These are phyloP conservation scores for Yamadazyma jaroonii DNA, from an alignment of 1,139 yeast genomes.

Conservation along the genomic window DNA sequence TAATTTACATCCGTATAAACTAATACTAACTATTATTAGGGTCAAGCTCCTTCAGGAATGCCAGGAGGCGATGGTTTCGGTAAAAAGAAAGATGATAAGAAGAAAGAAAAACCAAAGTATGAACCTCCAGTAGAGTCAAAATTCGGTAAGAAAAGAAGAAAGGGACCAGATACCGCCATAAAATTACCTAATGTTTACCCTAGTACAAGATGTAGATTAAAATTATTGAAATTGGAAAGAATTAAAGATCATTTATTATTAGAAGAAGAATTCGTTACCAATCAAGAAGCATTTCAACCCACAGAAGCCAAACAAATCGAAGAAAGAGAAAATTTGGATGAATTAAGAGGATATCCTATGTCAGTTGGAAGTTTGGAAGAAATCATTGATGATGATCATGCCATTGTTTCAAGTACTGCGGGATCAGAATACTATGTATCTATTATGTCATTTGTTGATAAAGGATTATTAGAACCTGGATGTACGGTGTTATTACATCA, in stretches of 20 bases:
- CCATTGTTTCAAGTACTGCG: slow-evolving; percentile 92
- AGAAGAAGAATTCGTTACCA: slow-evolving; percentile 95
- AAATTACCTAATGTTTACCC: slow-evolving; percentile 90
- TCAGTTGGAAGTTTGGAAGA: slow-evolving; percentile 96
- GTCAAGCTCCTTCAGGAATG: slow-evolving; percentile 80
- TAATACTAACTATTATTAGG: slow-evolving; percentile 33
- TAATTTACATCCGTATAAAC: not conserved
- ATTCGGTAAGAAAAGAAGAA: slow-evolving; percentile 85
- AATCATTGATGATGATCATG: slow-evolving; percentile 97
- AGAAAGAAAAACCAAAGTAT: slow-evolving; percentile 87
- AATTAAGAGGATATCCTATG: slow-evolving; percentile 95
- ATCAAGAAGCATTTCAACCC: slow-evolving; percentile 93
- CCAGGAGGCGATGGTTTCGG: slow-evolving; percentile 54
- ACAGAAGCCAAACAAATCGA: slow-evolving; percentile 96
- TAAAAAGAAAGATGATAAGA: slow-evolving; percentile 72
- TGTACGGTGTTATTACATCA: slow-evolving; percentile 95
- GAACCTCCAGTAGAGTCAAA: slow-evolving; percentile 98
- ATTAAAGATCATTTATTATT: slow-evolving; percentile 92
- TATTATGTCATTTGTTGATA: slow-evolving; percentile 95
- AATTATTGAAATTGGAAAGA: slow-evolving; percentile 87
- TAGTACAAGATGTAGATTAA: slow-evolving; percentile 88
- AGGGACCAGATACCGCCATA: slow-evolving; percentile 87
- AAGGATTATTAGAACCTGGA: slow-evolving; percentile 96
- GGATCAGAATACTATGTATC: slow-evolving; percentile 98
- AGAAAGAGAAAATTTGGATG: slow-evolving; percentile 93